Base-by-base conservation (phyloP, 768 basidiomycete species). In the Boletus edulis region DNA sequence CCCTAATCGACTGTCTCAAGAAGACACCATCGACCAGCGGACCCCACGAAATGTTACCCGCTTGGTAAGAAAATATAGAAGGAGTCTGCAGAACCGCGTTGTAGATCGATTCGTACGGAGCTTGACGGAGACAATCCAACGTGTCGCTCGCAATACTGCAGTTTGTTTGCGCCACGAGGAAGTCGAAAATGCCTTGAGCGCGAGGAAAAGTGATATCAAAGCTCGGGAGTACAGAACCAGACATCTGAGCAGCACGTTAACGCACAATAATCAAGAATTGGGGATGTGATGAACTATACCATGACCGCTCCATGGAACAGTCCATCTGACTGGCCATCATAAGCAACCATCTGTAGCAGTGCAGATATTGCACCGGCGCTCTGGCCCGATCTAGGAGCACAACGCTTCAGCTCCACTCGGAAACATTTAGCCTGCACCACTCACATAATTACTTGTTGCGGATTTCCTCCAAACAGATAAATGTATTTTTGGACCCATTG, bases 221-320 rank as follows among this genome's bases (percentile, higher is more conserved):
- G 11, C 2, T 17, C 15, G 55, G 62, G 2, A 10, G 1, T 1
- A 54, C 52, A 31, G 62, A 45, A 41, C 64, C 62, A 24, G 62
- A 61, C 43, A 56, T 48, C 63, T 61, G 50, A n/a, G 10, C 0
- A 27, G 38, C 11, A 17, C 13, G 27, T 56, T 3, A 49, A n/a
- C 29, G 17, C 1, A 39, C 38, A 9, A 10, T 37, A 17, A 37
- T 37, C 35, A 17, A 5, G 0, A 9, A 27, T 22, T 4, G 27
- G 6, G 8, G 38, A 18, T 15, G 0, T 15, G 10, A 8, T 5
- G 14, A 37, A 31, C 5, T 29, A 17, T 48, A 64, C 61, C 63
- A 65, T 61, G 37, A 63, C 32, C n/a, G 46, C 63, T 8, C 60
- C 62, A 4, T 32, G 53, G 46, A 66, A 66, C 10, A 65, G 34